A percentile compares a stretch with the other conserved stretches of the same genome.
These are phyloP conservation scores for Ceratocystis albifundus DNA, from an alignment of 2,329 filamentous ascomycete species.

Conservation along the genomic window DNA sequence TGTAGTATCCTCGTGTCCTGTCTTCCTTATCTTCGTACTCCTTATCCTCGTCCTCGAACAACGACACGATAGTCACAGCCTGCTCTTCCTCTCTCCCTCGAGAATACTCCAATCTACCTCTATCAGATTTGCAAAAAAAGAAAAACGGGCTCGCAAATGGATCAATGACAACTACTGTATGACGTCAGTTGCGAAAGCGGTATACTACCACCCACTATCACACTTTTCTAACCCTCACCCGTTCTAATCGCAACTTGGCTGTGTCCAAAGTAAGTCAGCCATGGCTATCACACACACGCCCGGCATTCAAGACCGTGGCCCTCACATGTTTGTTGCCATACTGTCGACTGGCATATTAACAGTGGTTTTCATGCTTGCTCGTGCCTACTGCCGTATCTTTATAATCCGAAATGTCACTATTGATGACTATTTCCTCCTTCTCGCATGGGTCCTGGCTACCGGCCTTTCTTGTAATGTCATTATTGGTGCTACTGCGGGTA, in stretches of 20 bases:
- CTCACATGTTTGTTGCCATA: constrained; percentile 58
- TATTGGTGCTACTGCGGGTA: constrained; percentile 50
- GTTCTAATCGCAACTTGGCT: neutral
- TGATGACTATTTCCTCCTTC: constrained; percentile 71
- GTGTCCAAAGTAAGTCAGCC: neutral
- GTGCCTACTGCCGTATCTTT: constrained; percentile 59
- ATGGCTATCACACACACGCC: constrained; percentile 17
- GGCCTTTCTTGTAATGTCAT: constrained; percentile 57
- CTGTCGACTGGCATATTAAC: constrained; percentile 56
- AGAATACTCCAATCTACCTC: neutral
- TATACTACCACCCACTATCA: neutral
- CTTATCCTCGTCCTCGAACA: neutral
- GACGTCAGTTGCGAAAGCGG: neutral
- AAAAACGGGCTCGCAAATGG: neutral
- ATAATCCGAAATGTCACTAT: constrained; percentile 60
- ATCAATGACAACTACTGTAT: neutral
- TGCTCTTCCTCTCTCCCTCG: neutral
- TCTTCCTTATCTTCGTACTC: neutral
- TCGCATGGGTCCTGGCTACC: constrained; percentile 64
- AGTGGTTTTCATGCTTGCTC: constrained; percentile 61
- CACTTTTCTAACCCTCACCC: neutral
- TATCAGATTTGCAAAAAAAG: neutral
- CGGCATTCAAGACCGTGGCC: constrained; percentile 40
- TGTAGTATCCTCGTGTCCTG: neutral
- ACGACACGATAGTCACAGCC: no score